These are phyloP conservation scores for Jamesozyma hellenica DNA, from an alignment of 805 yeast species.

Conservation along the genomic window DNA sequence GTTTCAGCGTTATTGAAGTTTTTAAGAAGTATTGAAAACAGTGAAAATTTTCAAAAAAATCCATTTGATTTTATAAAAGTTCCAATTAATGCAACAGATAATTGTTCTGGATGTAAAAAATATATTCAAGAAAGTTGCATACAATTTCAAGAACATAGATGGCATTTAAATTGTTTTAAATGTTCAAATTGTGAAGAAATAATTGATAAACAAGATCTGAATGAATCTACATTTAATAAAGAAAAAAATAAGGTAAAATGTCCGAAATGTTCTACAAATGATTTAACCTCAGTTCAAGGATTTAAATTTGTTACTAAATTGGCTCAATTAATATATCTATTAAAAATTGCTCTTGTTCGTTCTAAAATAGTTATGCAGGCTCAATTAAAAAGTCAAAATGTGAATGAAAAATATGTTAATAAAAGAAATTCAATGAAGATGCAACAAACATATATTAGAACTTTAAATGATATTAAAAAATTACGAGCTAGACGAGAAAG, in stretches of 20 bases:
- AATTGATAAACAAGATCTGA: slow-evolving; percentile 32
- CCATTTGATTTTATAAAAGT: slow-evolving; percentile 37
- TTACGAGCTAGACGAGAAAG: slow-evolving; percentile 63
- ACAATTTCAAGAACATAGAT: slow-evolving; percentile 49
- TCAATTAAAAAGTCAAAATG: slow-evolving; percentile 19
- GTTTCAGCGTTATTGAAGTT: slow-evolving; percentile 55
- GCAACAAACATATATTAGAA: slow-evolving; percentile 52
- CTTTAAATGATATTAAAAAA: slow-evolving; percentile 67
- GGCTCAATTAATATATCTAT: slow-evolving; percentile 61
- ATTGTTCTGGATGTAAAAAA: slow-evolving; percentile 59
- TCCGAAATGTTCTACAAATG: slow-evolving; percentile 47
- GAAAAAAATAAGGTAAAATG: slow-evolving; percentile 39
- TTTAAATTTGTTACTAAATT: slow-evolving; percentile 58
- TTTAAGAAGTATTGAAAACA: slow-evolving; percentile 42
- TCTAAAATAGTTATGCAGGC: slow-evolving; percentile 51
- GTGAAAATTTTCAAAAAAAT: slow-evolving; percentile 30
- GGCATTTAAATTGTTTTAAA: slow-evolving; percentile 71
- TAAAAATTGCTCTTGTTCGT: slow-evolving; percentile 76
- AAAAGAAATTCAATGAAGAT: slow-evolving; percentile 17
- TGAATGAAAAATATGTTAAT: slow-evolving; percentile 2
- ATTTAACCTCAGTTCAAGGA: slow-evolving; percentile 41
- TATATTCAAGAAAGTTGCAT: slow-evolving; percentile 82
- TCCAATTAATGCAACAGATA: slow-evolving; percentile 58
- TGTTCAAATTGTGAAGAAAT: slow-evolving; percentile 50
- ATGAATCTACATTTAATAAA: slow-evolving; percentile 39